Evolutionary conservation across 768 basidiomycete genomes (phyloP).

Genomic region (Leucogyrophana mollusca): DNA sequence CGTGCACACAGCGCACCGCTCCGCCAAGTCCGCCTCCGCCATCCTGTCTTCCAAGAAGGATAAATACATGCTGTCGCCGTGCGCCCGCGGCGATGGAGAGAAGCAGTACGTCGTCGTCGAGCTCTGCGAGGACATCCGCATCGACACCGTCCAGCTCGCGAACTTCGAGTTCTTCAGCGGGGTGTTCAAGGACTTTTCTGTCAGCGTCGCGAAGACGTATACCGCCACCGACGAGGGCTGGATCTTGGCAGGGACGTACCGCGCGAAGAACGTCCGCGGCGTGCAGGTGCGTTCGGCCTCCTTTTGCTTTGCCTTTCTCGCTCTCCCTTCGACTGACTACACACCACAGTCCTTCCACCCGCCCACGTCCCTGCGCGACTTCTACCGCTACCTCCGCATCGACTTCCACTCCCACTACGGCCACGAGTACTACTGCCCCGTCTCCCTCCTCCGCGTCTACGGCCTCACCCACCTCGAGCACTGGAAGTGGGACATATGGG

Average conservation of each 20-base stretch:
- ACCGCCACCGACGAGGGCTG: conserved; percentile 59
- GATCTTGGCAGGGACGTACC: conserved; percentile 73
- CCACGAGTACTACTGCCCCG: conserved; percentile 93
- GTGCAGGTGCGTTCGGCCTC: conserved; percentile 77
- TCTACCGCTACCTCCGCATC: conserved; percentile 92
- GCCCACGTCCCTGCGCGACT: conserved; percentile 69
- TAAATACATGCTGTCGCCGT: conserved; percentile 96
- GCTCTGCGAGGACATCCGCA: conserved; percentile 95
- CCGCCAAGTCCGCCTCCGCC: conserved; percentile 77
- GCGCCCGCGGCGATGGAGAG: conserved; percentile 42
- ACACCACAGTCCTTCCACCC: conserved; percentile 68
- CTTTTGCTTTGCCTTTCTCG: background rate
- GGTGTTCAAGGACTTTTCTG: conserved; percentile 88
- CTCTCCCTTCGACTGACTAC: background rate
- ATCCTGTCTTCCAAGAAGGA: conserved; percentile 91
- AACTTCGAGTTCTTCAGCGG: conserved; percentile 99
- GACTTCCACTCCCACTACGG: conserved; percentile 95
- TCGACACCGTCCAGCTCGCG: conserved; percentile 94
- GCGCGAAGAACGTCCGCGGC: conserved; percentile 87
- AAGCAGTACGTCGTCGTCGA: conserved; percentile 88
- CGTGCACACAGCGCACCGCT: conserved; percentile 79
- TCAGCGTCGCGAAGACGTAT: conserved; percentile 85
- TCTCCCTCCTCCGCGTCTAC: conserved; percentile 89
- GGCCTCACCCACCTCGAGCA: conserved; percentile 96
- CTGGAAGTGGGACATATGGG: conserved; percentile 91